Evolutionary conservation across 805 yeast genomes (phyloP), one percentile per base, ranked within the genome.

Genomic region (Candida multigemmis): DNA sequence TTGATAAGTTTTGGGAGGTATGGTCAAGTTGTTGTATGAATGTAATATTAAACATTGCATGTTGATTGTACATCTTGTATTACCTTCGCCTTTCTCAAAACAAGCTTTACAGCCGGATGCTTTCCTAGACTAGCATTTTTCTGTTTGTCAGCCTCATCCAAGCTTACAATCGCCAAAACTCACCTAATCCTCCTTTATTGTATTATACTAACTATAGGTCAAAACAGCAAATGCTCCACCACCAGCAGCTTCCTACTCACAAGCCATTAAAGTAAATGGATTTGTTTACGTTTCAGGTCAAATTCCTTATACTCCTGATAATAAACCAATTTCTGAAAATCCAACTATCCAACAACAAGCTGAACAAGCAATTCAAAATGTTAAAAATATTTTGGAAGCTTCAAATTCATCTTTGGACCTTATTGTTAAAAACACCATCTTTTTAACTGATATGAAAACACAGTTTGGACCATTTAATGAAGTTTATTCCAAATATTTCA

Each of bases 181-280:
- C 15, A 16, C 13, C n/a, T 14, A 5, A 15, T n/a, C n/a, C n/a
- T n/a, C n/a, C n/a, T n/a, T n/a, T n/a, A n/a, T n/a, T n/a, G n/a
- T n/a, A n/a, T n/a, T n/a, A n/a, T 44, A 27, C 33, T 31, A 29
- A 29, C 31, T 18, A 11, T 33, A 60, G 69, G 77, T 84, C 33
- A 65, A 69, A 43, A 74, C 94, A 27, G 64, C 74, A 37, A 65
- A 64, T 40, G 95, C 97, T 19, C 97, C 98, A 41, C 86, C 94
- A 33, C 95, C 97, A 35, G 96, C 95, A 21, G 97, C 96, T 20
- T 75, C 95, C 9, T 89, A 89, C 58, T 84, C 95, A 16, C 98
- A 91, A 59, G 98, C 97, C 25, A 73, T 87, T 55, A 86, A 82
- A 62, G 94, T 77, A 44, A 84, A 83, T 55, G 66, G 94, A 35